These are phyloP conservation scores for Incumbomyces delicatus DNA, from an alignment of 2,329 filamentous ascomycete genomes.

Conservation along the genomic window DNA sequence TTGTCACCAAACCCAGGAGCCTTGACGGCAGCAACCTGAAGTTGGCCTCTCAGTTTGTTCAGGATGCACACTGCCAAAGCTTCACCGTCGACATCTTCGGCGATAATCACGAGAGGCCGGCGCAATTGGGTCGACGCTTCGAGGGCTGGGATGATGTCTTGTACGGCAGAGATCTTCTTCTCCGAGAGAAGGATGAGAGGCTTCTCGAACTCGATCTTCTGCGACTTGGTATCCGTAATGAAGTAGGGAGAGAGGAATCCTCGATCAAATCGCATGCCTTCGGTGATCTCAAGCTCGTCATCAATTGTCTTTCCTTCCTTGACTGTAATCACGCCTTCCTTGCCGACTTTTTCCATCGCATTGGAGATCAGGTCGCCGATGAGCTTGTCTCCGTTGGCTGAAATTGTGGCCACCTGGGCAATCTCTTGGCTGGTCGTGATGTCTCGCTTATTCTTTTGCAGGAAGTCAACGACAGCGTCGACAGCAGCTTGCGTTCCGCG, in stretches of 20 bases:
- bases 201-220: slow-evolving; percentile 99
- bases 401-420: slow-evolving; percentile 96
- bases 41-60: slow-evolving; percentile 99
- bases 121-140: slow-evolving; percentile 94
- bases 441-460: slow-evolving; percentile 92
- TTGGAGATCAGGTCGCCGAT: slow-evolving; percentile 93
- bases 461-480: slow-evolving; percentile 84
- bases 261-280: slow-evolving; percentile 99
- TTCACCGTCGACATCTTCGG: slow-evolving; percentile 98
- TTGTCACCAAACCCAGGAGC: slow-evolving; percentile 99
- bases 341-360: slow-evolving; percentile 99
- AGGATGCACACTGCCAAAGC: slow-evolving; percentile 97
- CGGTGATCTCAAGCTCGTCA: slow-evolving; percentile 96
- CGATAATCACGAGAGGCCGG: slow-evolving; percentile 94
- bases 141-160: slow-evolving; percentile 96
- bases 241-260: slow-evolving; percentile 99
- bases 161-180: slow-evolving; percentile 99
- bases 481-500: slow-evolving; percentile 95
- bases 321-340: slow-evolving; percentile 99
- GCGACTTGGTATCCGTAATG: slow-evolving; percentile 97
- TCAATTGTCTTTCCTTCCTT: slow-evolving; percentile 99
- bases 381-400: slow-evolving; percentile 90
- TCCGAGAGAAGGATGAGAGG: slow-evolving; percentile 95
- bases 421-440: slow-evolving; percentile 97
- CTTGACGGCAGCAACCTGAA: slow-evolving; percentile 98